Conservation (phyloP, 306 rosid genomes). For the Senna tora region DNA sequence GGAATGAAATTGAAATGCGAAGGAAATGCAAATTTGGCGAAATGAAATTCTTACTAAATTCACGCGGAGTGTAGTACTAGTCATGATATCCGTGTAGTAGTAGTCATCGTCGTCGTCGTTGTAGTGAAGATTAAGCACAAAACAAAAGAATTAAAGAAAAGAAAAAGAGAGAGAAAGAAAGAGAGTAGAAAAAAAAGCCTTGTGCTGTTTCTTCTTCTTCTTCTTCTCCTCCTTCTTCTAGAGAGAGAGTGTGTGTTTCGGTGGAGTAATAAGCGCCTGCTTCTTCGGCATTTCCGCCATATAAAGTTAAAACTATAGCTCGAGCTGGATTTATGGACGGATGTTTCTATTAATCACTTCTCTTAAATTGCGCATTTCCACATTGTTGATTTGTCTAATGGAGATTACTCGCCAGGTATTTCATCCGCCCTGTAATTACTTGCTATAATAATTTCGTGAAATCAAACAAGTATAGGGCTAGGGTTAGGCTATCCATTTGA, state of each 20-base stretch:
- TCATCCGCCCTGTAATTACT: neutral
- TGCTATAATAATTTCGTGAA: neutral
- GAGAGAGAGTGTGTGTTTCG: conserved; percentile 28
- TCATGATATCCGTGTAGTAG: conserved; percentile 82
- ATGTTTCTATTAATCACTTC: conserved; percentile 29
- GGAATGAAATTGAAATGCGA: conserved; percentile 94
- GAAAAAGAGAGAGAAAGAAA: conserved; percentile 26
- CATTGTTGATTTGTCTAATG: conserved; percentile 24
- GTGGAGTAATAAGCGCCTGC: conserved; percentile 54
- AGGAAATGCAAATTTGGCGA: conserved; percentile 59
- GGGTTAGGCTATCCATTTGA: neutral
- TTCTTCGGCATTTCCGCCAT: conserved; percentile 74
- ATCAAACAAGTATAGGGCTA: neutral
- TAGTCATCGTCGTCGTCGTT: conserved; percentile 52
- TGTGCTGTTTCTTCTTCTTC: conserved; percentile 22
- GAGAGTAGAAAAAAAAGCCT: conserved; percentile 18
- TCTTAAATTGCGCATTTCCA: conserved; percentile 4
- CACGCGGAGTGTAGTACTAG: conserved; percentile 84
- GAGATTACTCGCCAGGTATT: conserved; percentile 18
- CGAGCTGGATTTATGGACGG: conserved; percentile 26
- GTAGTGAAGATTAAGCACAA: conserved; percentile 44
- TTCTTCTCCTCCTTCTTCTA: neutral
- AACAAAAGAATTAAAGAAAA: neutral
- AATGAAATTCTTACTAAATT: conserved; percentile 70
- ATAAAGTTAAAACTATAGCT: conserved; percentile 41